Base-by-base conservation (phyloP, 768 basidiomycete genomes). In the Lepiota brunneoincarnata region DNA sequence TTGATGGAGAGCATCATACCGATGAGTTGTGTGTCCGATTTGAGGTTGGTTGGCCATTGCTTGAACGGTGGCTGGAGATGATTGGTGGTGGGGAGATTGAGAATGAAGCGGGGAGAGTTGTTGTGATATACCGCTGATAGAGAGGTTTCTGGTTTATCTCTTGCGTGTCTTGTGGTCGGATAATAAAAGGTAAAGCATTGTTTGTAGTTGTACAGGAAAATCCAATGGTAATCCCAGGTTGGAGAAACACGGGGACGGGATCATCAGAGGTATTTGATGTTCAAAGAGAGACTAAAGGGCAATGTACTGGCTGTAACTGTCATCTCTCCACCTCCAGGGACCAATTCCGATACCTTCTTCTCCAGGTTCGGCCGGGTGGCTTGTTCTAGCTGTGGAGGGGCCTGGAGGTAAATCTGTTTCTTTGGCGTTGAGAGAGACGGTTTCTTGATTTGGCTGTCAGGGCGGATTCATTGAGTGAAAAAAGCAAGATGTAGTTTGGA, bases 1-100 rank as follows among this genome's bases (percentile, higher is more conserved):
- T 98, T 11, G 87, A 98, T 63, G 97, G 96, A 7, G 89, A 86
- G 52, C 94, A 93, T 67, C 89, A 94, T 67, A 87, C 91, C 1
- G 96, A 98, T 64, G 95, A 98, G 70, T 71, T 98, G 40, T 87
- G 89, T 42, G 84, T 89, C 21, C 79, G 67, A 57, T 96, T 95
- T 61, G 85, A 91, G 58, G 84, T 86, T 28, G 86, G 89, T 0
- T 95, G 93, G 94, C 84, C 84, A 10, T 71, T 86, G 44, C 72
- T 98, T 49, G 85, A 91, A 66, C 78, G 77, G 53, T 92, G 87
- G 88, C 67, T 91, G 41, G 69, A 74, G 3, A 67, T 72, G 9
- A 77, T 81, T 40, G 89, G 89, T 34, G 81, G 78, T 31, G 82
- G 82, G 37, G 71, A 79, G 54, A 79, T 82, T 20, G 77, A 86